These are phyloP conservation scores for Trichothecium roseum DNA, from an alignment of 2,329 filamentous ascomycete genomes.

Conservation along the genomic window DNA sequence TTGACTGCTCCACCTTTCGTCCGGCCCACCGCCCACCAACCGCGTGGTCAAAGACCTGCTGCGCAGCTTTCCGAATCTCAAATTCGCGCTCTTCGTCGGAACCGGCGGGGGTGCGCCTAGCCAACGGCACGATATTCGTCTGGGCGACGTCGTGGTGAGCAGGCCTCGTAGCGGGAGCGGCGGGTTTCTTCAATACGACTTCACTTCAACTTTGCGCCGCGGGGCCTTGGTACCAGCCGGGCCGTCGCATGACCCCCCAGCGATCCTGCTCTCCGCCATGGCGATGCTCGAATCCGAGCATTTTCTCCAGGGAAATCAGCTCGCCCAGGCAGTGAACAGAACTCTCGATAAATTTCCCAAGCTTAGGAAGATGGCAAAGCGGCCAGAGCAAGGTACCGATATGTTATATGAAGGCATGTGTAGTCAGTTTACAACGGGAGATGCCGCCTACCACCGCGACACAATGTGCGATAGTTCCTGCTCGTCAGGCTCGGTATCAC, in stretches of 20 bases:
- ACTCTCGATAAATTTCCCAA: background rate
- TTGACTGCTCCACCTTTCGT: conserved; percentile 6
- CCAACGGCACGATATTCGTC: conserved; percentile 15
- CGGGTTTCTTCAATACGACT: conserved; percentile 4
- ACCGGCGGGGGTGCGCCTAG: conserved; percentile 22
- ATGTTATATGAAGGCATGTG: background rate
- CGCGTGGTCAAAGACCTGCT: conserved; percentile 15
- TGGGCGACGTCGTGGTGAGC: conserved; percentile 11
- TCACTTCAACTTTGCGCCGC: background rate
- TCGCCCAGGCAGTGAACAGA: background rate
- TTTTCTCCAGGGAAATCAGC: too few relatives aligned
- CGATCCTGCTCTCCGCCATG: too few relatives aligned
- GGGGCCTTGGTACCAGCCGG: conserved; percentile 1
- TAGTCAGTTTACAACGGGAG: too few relatives aligned
- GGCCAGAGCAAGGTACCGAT: background rate
- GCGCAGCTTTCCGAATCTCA: conserved; percentile 16
- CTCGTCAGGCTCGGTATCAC: too few relatives aligned
- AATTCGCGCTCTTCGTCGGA: conserved; percentile 21
- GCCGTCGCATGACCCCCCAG: background rate
- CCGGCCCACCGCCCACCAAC: conserved; percentile 8
- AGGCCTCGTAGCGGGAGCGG: background rate
- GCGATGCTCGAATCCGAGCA: background rate
- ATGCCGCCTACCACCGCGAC: background rate
- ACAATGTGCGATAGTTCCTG: background rate
- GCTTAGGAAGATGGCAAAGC: background rate